phyloP scores from a whole-genome alignment of 2,329 filamentous ascomycete genomes.

The Neurospora sp. region DNA sequence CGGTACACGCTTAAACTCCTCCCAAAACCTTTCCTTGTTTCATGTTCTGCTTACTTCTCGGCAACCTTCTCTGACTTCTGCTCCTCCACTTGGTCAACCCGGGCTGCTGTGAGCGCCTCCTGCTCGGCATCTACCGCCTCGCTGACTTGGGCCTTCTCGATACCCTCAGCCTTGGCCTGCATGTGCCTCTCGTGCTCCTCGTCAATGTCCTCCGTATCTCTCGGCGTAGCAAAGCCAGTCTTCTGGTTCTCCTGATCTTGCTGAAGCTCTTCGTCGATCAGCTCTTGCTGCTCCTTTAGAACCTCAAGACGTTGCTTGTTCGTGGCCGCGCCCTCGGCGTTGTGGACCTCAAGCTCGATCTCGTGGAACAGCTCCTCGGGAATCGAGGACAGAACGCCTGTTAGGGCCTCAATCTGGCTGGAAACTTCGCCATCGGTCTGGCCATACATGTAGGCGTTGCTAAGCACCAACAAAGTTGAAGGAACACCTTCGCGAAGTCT shows the following conservation, averaged over 20 bases:
- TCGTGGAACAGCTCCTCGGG: constrained; percentile 99
- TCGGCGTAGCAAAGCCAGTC: constrained; percentile 62
- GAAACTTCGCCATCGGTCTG: constrained; percentile 75
- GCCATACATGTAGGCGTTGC: constrained; percentile 95
- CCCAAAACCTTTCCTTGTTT: neutral
- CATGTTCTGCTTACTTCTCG: constrained; percentile 13
- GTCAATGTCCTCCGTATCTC: constrained; percentile 87
- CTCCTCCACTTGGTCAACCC: constrained; percentile 30
- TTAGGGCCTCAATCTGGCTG: constrained; percentile 84
- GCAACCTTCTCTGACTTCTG: constrained; percentile 25
- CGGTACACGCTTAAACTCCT: neutral
- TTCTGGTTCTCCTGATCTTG: constrained; percentile 76
- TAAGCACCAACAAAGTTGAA: constrained; percentile 86
- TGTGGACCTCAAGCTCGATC: constrained; percentile 96
- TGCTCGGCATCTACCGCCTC: constrained; percentile 48
- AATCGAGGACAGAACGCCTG: constrained; percentile 85
- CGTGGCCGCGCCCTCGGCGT: constrained; percentile 89
- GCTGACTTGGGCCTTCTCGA: constrained; percentile 37
- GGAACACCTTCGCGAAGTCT: constrained; percentile 91
- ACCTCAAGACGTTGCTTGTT: constrained; percentile 99
- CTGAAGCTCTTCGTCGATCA: constrained; percentile 94
- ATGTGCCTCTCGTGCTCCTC: constrained; percentile 71
- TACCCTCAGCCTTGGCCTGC: constrained; percentile 35
- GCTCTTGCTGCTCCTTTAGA: constrained; percentile 93
- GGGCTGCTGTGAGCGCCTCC: constrained; percentile 36